Conservation (phyloP, 805 yeast genomes). For the Wickerhamiella spandovensis region DNA sequence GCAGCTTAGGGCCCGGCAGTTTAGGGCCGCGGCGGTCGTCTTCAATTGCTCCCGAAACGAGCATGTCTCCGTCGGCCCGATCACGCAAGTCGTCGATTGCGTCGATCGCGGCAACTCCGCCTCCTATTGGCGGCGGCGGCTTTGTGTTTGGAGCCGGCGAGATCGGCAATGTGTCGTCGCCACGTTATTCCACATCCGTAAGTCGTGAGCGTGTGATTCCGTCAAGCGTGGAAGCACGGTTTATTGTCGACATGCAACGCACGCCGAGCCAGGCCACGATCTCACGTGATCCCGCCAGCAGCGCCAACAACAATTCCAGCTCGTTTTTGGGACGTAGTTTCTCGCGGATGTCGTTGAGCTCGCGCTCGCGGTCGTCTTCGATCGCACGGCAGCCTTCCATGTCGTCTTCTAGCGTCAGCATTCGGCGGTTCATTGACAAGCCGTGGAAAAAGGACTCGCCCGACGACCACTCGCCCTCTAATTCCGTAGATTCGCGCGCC, state of each 20-base stretch:
- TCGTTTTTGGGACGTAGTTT: slow-evolving; percentile 7
- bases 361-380: slow-evolving; percentile 14
- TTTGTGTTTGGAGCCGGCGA: slow-evolving; percentile 21
- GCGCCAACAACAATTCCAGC: neutral
- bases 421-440: slow-evolving; percentile 36
- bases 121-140: slow-evolving; percentile 14
- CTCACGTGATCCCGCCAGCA: slow-evolving; percentile 19
- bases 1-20: neutral
- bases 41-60: neutral
- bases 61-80: neutral
- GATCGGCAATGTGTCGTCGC: slow-evolving; percentile 19
- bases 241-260: slow-evolving; percentile 68
- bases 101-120: slow-evolving; percentile 1
- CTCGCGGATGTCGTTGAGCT: slow-evolving; percentile 13
- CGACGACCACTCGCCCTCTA: slow-evolving; percentile 17
- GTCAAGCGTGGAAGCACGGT: slow-evolving; percentile 55
- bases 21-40: neutral
- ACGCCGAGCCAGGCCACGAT: slow-evolving; percentile 24
- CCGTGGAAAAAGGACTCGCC: slow-evolving; percentile 24
- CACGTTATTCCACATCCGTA: slow-evolving; percentile 17
- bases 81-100: slow-evolving; percentile 1
- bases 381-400: slow-evolving; percentile 14
- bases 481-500: slow-evolving; percentile 12
- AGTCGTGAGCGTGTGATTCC: slow-evolving; percentile 11
- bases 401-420: slow-evolving; percentile 23